Conservation (phyloP, 2,329 filamentous ascomycete genomes). For the Beauveria medogensis region DNA sequence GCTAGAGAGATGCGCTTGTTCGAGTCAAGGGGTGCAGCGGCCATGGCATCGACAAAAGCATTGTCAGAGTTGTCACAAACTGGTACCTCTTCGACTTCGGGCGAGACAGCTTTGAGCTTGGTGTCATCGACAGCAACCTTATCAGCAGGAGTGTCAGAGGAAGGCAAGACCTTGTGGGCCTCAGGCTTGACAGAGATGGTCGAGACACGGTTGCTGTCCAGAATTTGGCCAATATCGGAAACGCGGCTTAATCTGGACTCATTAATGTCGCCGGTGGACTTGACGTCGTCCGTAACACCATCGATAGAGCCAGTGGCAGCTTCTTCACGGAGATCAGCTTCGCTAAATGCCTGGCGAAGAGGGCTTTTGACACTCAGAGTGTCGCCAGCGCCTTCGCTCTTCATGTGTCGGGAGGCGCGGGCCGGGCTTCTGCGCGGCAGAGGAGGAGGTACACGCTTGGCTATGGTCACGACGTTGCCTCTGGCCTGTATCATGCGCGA, state of each 20-base stretch:
- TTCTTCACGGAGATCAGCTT: conserved; percentile 19
- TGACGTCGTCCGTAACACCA: background rate
- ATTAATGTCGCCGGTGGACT: conserved; percentile 4
- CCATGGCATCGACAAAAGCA: background rate
- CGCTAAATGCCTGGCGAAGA: conserved; percentile 39
- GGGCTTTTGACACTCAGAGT: conserved; percentile 43
- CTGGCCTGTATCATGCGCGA: conserved; percentile 63
- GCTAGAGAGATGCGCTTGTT: background rate
- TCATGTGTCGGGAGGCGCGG: conserved; percentile 44
- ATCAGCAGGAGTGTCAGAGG: background rate
- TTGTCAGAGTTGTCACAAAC: background rate
- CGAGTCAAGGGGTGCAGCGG: background rate
- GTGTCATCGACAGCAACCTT: background rate
- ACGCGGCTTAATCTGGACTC: background rate
- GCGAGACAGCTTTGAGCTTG: background rate
- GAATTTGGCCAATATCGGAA: background rate
- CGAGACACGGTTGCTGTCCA: background rate
- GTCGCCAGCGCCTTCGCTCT: conserved; percentile 52
- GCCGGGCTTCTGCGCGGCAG: conserved; percentile 71
- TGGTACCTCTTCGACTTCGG: background rate
- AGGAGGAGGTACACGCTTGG: conserved; percentile 69
- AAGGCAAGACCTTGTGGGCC: background rate
- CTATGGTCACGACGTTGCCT: conserved; percentile 76
- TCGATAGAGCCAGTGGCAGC: conserved; percentile 8
- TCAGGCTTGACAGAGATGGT: background rate